Conservation (phyloP, 2,329 filamentous ascomycete species). For the Myriosclerotinia duriaeana region DNA sequence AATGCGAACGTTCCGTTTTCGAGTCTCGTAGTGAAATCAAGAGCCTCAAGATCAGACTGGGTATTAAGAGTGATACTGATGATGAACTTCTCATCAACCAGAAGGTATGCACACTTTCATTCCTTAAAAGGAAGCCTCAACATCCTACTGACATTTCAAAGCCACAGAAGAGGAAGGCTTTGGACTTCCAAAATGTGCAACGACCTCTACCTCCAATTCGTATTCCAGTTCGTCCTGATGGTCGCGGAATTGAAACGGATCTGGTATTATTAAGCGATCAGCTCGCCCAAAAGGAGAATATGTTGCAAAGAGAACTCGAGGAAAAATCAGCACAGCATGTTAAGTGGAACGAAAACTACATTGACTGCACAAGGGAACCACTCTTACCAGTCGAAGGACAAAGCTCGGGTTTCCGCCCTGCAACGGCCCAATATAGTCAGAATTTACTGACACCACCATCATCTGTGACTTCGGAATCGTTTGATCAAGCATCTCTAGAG, state of each 20-base stretch:
- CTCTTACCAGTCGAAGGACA: slow-evolving; percentile 74
- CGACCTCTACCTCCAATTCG: slow-evolving; percentile 65
- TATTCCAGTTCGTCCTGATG: slow-evolving; percentile 67
- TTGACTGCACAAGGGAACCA: slow-evolving; percentile 83
- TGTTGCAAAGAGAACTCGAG: slow-evolving; percentile 79
- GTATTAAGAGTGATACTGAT: slow-evolving; percentile 72
- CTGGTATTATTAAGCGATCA: slow-evolving; percentile 74
- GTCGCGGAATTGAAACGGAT: slow-evolving; percentile 73
- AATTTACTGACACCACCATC: slow-evolving; percentile 67
- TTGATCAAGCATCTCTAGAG: slow-evolving; percentile 39
- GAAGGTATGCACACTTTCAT: slow-evolving; percentile 62
- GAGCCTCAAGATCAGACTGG: slow-evolving; percentile 81
- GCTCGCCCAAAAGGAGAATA: slow-evolving; percentile 76
- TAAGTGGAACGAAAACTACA: slow-evolving; percentile 86
- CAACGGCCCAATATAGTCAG: slow-evolving; percentile 62
- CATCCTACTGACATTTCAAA: slow-evolving; percentile 38
- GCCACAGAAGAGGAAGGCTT: slow-evolving; percentile 70
- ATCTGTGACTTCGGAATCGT: slow-evolving; percentile 41
- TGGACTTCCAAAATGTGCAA: slow-evolving; percentile 57
- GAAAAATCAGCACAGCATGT: slow-evolving; percentile 84
- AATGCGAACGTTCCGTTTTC: slow-evolving; percentile 75
- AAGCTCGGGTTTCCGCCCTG: slow-evolving; percentile 65
- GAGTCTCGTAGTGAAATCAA: slow-evolving; percentile 80
- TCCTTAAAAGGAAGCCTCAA: slow-evolving; percentile 9
- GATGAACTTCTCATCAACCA: slow-evolving; percentile 95